Conservation (phyloP, 129 eudicot species). For the Flaveria sonorensis region DNA sequence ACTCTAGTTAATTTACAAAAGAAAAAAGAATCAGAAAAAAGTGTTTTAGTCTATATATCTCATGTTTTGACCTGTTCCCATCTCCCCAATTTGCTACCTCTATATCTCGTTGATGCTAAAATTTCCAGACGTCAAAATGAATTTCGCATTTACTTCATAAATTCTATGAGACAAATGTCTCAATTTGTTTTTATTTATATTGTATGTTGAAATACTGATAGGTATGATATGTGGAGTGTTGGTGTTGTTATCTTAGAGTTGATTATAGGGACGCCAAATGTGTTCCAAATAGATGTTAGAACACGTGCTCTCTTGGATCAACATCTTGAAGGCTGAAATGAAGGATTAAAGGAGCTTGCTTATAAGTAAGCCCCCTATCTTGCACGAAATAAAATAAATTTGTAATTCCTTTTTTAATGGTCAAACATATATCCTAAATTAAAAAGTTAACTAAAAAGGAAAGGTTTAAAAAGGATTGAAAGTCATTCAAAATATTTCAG, state of each 20-base stretch:
- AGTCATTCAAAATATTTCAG: not conserved
- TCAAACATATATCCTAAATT: not conserved
- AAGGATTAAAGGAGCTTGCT: slow-evolving; percentile 86
- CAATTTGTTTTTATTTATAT: not conserved
- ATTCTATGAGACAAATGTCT: not conserved
- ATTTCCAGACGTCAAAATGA: not conserved
- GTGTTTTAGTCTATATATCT: not conserved
- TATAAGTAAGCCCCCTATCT: slow-evolving; percentile 64
- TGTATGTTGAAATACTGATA: slow-evolving; percentile 30
- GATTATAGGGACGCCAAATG: slow-evolving; percentile 93
- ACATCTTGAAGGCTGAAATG: slow-evolving; percentile 92
- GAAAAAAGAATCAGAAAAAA: not conserved
- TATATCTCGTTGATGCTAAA: not conserved
- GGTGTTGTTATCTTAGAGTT: slow-evolving; percentile 91
- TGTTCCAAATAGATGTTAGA: slow-evolving; percentile 71
- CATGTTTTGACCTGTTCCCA: not conserved
- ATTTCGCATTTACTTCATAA: not conserved
- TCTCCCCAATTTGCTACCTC: not conserved
- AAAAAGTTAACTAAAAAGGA: not conserved
- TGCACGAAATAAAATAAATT: slow-evolving; percentile 1
- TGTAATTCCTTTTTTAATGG: not conserved
- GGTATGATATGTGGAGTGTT: slow-evolving; percentile 99
- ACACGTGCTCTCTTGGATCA: slow-evolving; percentile 83
- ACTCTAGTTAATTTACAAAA: not conserved
- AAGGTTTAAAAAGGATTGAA: not conserved